Percentiles rank a stretch among this genome's conserved stretches.
phyloP scores from a whole-genome alignment of 129 eudicot genomes.

The Mikania micrantha region DNA sequence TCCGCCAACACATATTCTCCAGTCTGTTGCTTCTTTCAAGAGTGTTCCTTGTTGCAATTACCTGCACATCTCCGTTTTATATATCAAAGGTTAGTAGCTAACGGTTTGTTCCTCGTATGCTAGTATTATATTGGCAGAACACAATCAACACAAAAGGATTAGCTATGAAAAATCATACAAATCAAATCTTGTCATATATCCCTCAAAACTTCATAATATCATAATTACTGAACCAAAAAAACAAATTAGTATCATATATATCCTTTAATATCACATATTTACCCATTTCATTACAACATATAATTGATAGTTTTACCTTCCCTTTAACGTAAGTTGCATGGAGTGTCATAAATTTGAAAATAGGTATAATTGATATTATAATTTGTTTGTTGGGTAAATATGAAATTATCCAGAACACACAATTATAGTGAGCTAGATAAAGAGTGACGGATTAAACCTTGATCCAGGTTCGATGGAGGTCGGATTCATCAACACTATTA shows the following conservation, averaged over 20 bases:
- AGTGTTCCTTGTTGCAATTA: conserved; percentile 76
- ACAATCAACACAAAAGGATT: neutral
- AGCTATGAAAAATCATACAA: neutral
- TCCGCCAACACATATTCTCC: conserved; percentile 91
- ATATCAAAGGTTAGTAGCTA: conserved; percentile 6
- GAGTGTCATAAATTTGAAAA: neutral
- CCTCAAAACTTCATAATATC: neutral
- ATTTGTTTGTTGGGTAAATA: neutral
- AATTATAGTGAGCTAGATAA: conserved; percentile 3
- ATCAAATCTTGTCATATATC: neutral
- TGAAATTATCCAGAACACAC: neutral
- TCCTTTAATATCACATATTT: neutral
- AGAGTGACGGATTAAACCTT: conserved; percentile 38
- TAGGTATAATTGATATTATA: neutral
- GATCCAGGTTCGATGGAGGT: conserved; percentile 77
- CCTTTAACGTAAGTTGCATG: neutral
- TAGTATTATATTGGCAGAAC: neutral
- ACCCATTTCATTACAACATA: neutral
- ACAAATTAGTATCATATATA: neutral
- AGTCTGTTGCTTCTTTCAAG: conserved; percentile 71
- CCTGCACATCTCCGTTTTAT: conserved; percentile 36
- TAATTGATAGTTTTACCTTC: neutral
- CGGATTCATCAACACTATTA: conserved; percentile 67
- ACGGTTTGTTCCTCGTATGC: neutral
- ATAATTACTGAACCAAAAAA: neutral